Evolutionary conservation across 179 eudicot species (phyloP), one percentile per base, ranked within the genome.

Genomic region (Drosera spatulata): DNA sequence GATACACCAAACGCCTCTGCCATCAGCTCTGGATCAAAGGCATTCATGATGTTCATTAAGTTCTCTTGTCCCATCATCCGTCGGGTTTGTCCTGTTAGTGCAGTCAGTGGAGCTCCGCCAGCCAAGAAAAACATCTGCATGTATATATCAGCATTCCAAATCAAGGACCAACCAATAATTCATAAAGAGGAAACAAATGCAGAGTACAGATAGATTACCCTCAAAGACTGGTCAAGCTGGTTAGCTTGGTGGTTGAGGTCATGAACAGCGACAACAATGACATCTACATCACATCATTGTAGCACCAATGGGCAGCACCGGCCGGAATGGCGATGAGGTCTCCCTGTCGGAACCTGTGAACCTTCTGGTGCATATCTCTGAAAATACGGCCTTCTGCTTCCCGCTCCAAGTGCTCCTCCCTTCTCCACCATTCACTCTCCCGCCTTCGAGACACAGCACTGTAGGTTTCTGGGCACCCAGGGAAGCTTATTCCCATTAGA

Each of bases 381-480:
- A 33, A 9, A n/a, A 15, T 41, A 9, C 46, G 61, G 46, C 57
- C 61, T 56, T 56, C 44, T 40, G 6, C 5, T n/a, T n/a, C n/a
- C n/a, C n/a, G n/a, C n/a, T n/a, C n/a, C n/a, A n/a, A n/a, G n/a
- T n/a, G n/a, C n/a, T n/a, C n/a, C n/a, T n/a, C n/a, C n/a, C n/a
- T n/a, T n/a, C n/a, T n/a, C n/a, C n/a, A n/a, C n/a, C n/a, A n/a
- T 4, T 53, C 56, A 5, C 37, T 7, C 39, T 15, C 37, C 9
- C 56, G 6, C 14, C 57, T 37, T 4, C 55, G 55, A 22, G 14
- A 52, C 55, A 12, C 7, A 58, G 86, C 71, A 39, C 81, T 77
- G 73, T 73, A 86, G 3, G 95, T 81, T 75, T 86, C 89, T 7
- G 95, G 79, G 47, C 95, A 86, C 44, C 95, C 95, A 6, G 95